Evolutionary conservation across 306 rosid genomes (phyloP), one percentile per base, ranked within the genome.

Genomic region (Oxytropis ochrocephala): DNA sequence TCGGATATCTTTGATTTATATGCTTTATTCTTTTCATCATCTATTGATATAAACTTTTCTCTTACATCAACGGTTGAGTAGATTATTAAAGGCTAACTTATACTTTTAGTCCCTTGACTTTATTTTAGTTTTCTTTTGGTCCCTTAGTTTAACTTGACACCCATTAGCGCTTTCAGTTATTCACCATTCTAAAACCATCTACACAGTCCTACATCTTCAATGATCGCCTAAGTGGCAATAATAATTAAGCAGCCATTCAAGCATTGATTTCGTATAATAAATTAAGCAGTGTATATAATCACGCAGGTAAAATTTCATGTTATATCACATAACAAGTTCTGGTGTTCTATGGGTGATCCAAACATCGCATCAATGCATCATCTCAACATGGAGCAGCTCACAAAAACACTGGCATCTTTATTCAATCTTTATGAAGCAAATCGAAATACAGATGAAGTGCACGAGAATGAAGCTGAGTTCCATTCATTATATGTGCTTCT

Each of bases 301-400:
- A 35, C 36, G 35, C 89, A 90, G 98, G 98, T 94, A 68, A 88
- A 76, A 57, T 94, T 94, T 77, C 91, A 94, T 70, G 76, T 88
- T 73, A 75, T 84, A 61, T 90, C 97, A 58, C 89, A 85, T 81
- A 72, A 79, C 87, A 88, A 73, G 82, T 92, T 94, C 53, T 71
- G 75, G 51, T 36, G 73, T 72, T 74, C 81, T 58, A 67, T 74
- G 72, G 61, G 81, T 52, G 79, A 79, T 79, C 81, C 87, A 54
- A 85, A 83, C 64, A 79, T 79, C 5, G 78, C 96, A 79, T 87
- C 98, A 60, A 54, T 82, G 75, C 96, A 81, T 73, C 83, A 88
- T 81, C 97, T 94, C 57, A 90, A 88, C 84, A 62, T 78, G 96
- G 97, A 94, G 69, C 98, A 90, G 79, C 97, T 94, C 59, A 75